Conservation (phyloP, 2,329 filamentous ascomycete species). For the Claviceps pazoutovae region DNA sequence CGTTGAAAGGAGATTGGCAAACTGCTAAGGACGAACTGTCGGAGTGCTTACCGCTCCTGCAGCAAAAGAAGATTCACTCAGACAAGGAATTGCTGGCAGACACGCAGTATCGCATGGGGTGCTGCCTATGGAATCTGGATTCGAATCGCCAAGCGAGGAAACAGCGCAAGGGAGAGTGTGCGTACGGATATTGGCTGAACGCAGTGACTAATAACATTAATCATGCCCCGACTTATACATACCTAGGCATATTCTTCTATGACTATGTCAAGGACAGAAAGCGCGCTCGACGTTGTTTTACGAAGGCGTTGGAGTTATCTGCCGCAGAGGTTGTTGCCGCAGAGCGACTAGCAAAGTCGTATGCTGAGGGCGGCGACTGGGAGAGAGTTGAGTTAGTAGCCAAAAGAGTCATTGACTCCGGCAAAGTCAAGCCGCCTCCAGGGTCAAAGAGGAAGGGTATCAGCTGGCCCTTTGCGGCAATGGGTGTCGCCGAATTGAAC, state of each 20-base stretch:
- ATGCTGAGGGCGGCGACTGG: constrained; percentile 88
- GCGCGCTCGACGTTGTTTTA: constrained; percentile 81
- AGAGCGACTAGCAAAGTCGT: constrained; percentile 70
- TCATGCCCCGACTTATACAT: constrained; percentile 82
- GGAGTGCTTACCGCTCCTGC: constrained; percentile 50
- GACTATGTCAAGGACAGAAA: constrained; percentile 83
- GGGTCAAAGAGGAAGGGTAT: constrained; percentile 87
- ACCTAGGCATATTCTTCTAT: constrained; percentile 76
- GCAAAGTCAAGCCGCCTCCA: constrained; percentile 76
- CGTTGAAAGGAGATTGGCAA: constrained; percentile 62
- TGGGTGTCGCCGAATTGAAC: constrained; percentile 89
- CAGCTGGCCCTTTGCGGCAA: constrained; percentile 89
- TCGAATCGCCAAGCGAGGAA: constrained; percentile 60
- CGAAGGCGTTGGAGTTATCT: constrained; percentile 91
- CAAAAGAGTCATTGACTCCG: constrained; percentile 85
- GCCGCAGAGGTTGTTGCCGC: constrained; percentile 75
- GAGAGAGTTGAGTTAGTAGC: constrained; percentile 89
- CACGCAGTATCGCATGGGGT: constrained; percentile 73
- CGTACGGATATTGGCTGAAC: constrained; percentile 71
- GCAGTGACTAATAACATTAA: constrained; percentile 78
- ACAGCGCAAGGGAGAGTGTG: constrained; percentile 52
- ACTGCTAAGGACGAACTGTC: constrained; percentile 57
- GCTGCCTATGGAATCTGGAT: constrained; percentile 77
- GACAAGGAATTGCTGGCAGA: constrained; percentile 64
- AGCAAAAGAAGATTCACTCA: constrained; percentile 41